Evolutionary conservation across 495 filamentous ascomycete genomes (phyloP).

Genomic region (Usnea hakonensis): DNA sequence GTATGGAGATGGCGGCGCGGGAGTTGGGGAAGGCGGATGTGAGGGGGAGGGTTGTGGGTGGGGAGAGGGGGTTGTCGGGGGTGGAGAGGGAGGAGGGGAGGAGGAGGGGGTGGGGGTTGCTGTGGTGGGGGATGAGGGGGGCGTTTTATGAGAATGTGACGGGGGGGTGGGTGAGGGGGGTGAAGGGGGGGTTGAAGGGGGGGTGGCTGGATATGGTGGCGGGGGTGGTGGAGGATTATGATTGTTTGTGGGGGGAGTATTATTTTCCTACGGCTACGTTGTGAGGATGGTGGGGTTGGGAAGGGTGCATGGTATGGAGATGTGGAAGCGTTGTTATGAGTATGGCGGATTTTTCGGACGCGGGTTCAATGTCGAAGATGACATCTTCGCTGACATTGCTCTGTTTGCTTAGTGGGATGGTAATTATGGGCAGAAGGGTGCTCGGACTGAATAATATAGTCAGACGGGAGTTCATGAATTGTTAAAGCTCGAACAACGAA

Average conservation of each 20-base stretch:
- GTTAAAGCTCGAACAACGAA: not conserved
- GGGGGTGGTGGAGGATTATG: constrained; percentile 86
- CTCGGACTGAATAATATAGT: not conserved
- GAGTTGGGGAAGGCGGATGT: constrained; percentile 71
- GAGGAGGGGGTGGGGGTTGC: constrained; percentile 77
- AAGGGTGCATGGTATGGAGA: not conserved
- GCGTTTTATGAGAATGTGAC: constrained; percentile 94
- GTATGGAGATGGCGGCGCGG: constrained; percentile 77
- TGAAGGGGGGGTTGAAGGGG: constrained; percentile 60
- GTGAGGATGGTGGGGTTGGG: constrained; percentile 21
- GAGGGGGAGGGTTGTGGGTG: constrained; percentile 56
- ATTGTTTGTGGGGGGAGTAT: constrained; percentile 96
- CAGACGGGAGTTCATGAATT: not conserved
- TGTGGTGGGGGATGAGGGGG: constrained; percentile 92
- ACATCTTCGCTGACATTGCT: not conserved
- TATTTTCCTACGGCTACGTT: constrained; percentile 76
- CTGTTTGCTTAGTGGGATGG: not conserved
- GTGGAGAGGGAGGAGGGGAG: constrained; percentile 83
- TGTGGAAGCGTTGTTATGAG: not conserved
- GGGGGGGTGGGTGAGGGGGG: constrained; percentile 58
- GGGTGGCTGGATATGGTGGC: constrained; percentile 72
- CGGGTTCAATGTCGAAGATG: not conserved
- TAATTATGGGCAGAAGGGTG: not conserved
- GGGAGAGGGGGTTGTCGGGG: constrained; percentile 62
- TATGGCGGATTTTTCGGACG: not conserved